phyloP scores from a whole-genome alignment of 805 yeast species.

The Alloascoidea africana region DNA sequence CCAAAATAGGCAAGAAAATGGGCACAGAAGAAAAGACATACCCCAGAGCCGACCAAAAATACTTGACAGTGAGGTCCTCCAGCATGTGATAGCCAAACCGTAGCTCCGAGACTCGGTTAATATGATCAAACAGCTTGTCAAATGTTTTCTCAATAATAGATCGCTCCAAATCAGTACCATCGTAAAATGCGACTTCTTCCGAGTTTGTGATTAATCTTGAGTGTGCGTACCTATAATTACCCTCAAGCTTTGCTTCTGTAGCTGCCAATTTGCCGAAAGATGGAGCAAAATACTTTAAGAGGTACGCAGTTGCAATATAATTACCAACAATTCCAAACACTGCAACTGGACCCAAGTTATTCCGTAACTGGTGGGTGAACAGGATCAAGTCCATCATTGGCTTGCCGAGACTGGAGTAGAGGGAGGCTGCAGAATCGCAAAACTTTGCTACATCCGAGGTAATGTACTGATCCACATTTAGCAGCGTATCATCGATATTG shows the following conservation, averaged over 20 bases:
- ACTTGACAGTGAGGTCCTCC: conserved; percentile 80
- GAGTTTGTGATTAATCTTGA: conserved; percentile 73
- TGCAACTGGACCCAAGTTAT: conserved; percentile 79
- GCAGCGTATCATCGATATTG: conserved; percentile 33
- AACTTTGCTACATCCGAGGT: conserved; percentile 75
- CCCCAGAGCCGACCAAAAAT: conserved; percentile 94
- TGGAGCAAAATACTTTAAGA: conserved; percentile 65
- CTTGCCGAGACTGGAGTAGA: conserved; percentile 82
- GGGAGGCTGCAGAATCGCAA: conserved; percentile 64
- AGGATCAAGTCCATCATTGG: conserved; percentile 79
- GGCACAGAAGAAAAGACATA: conserved; percentile 84
- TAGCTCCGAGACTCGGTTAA: conserved; percentile 35
- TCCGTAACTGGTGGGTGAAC: conserved; percentile 71
- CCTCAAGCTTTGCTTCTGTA: conserved; percentile 64
- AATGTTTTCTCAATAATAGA: conserved; percentile 46
- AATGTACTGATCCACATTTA: conserved; percentile 75
- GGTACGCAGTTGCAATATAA: conserved; percentile 64
- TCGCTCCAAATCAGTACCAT: conserved; percentile 73
- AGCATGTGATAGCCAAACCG: conserved; percentile 56
- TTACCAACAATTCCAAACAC: conserved; percentile 68
- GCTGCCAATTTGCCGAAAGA: conserved; percentile 71
- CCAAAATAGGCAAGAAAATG: conserved; percentile 44
- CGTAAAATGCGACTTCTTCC: conserved; percentile 90
- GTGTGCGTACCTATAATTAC: conserved; percentile 78
- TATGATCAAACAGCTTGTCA: conserved; percentile 36